phyloP scores from a whole-genome alignment of 129 eudicot genomes.

The Helianthus tuberosus region DNA sequence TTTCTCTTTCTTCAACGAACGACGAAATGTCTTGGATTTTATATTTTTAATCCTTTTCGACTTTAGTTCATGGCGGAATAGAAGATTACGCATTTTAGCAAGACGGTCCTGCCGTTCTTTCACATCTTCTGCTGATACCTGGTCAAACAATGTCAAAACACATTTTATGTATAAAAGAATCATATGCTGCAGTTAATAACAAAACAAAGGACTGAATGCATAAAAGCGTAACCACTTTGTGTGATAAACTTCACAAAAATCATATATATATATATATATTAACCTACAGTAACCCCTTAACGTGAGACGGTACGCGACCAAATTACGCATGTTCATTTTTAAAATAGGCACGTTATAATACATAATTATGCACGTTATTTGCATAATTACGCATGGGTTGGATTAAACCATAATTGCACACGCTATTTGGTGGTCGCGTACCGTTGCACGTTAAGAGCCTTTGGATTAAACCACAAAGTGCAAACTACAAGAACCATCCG shows the following conservation, averaged over 20 bases:
- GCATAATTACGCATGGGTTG: no score
- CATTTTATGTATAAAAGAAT: neutral
- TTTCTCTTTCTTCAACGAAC: slow-evolving; percentile 75
- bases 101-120: slow-evolving; percentile 71
- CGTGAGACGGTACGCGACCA: no score
- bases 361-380: no score
- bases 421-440: no score
- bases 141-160: slow-evolving; percentile 28
- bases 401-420: no score
- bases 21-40: slow-evolving; percentile 85
- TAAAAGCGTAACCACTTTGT: neutral
- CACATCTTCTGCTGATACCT: slow-evolving; percentile 87
- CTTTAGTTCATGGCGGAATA: slow-evolving; percentile 91
- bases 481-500: no score
- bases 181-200: neutral
- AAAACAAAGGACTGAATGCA: neutral
- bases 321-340: no score
- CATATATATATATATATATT: no score
- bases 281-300: no score
- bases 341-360: no score
- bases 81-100: slow-evolving; percentile 92
- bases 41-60: slow-evolving; percentile 81
- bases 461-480: no score
- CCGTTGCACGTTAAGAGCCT: no score
- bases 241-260: neutral